These are phyloP conservation scores for Scalesia atractyloides DNA, from an alignment of 129 eudicot genomes.

Conservation along the genomic window DNA sequence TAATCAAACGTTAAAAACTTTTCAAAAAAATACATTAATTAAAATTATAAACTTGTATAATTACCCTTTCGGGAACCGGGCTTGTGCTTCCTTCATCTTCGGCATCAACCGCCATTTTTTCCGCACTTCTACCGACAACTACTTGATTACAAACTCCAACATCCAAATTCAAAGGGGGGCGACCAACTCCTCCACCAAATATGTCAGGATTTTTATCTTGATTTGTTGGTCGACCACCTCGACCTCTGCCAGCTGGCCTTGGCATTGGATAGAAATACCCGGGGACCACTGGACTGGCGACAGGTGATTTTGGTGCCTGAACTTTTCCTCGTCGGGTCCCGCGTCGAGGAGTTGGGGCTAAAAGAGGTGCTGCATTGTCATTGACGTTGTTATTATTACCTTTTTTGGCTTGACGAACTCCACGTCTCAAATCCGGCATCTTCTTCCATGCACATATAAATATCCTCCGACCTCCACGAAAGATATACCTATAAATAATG, in stretches of 20 bases:
- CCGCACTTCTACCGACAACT: conserved; percentile 43
- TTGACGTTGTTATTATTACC: conserved; percentile 35
- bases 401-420: conserved; percentile 59
- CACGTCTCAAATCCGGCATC: conserved; percentile 79
- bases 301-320: conserved; percentile 39
- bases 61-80: conserved; percentile 65
- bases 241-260: conserved; percentile 63
- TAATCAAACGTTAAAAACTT: background rate
- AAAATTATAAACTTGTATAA: background rate
- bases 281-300: conserved; percentile 34
- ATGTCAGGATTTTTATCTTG: conserved; percentile 46
- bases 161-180: conserved; percentile 37
- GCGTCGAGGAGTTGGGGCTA: conserved; percentile 53
- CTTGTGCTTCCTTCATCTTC: conserved; percentile 63
- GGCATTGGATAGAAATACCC: conserved; percentile 47
- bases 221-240: conserved; percentile 39
- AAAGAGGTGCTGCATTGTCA: conserved; percentile 36
- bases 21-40: background rate
- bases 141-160: conserved; percentile 39
- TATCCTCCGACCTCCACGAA: background rate
- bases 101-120: conserved; percentile 40
- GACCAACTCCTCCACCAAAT: conserved; percentile 38
- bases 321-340: conserved; percentile 57
- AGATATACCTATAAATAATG: background rate
- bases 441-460: conserved; percentile 58